These are phyloP conservation scores for Cercospora zeina DNA, from an alignment of 2,329 filamentous ascomycete species.

Conservation along the genomic window DNA sequence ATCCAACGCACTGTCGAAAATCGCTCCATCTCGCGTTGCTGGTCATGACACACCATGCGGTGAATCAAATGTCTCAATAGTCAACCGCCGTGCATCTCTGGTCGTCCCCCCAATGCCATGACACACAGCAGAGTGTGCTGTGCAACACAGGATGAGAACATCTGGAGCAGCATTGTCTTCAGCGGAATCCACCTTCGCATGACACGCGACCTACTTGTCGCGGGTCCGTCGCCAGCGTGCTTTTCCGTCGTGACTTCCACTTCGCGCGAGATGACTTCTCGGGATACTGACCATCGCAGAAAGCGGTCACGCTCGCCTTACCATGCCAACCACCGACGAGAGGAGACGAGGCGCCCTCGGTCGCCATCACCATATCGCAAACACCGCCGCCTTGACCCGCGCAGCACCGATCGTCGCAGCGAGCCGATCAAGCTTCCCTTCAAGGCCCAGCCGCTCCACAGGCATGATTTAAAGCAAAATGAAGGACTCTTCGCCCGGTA, in stretches of 20 bases:
- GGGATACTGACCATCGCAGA: constrained; percentile 32
- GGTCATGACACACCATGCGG: not conserved
- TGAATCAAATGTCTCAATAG: not conserved
- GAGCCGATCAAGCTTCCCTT: constrained; percentile 29
- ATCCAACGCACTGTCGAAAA: not conserved
- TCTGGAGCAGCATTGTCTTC: not conserved
- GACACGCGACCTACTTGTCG: not conserved
- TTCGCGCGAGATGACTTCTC: constrained; percentile 7
- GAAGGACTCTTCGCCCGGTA: constrained; percentile 78
- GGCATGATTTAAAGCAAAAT: constrained; percentile 66
- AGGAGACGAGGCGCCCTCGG: constrained; percentile 31
- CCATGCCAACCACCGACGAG: not conserved
- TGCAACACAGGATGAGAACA: no score
- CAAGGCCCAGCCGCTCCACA: constrained; percentile 58
- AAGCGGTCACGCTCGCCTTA: constrained; percentile 35
- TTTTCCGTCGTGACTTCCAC: not conserved
- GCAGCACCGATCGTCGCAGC: not conserved
- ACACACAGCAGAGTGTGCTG: no score
- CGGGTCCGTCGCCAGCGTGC: not conserved
- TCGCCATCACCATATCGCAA: constrained; percentile 34
- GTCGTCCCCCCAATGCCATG: no score
- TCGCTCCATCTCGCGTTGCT: not conserved
- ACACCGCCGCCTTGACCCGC: constrained; percentile 16
- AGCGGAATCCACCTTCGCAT: not conserved
- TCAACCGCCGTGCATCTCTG: not conserved